phyloP scores from a whole-genome alignment of 768 basidiomycete species.

The Gymnopilus junonius region DNA sequence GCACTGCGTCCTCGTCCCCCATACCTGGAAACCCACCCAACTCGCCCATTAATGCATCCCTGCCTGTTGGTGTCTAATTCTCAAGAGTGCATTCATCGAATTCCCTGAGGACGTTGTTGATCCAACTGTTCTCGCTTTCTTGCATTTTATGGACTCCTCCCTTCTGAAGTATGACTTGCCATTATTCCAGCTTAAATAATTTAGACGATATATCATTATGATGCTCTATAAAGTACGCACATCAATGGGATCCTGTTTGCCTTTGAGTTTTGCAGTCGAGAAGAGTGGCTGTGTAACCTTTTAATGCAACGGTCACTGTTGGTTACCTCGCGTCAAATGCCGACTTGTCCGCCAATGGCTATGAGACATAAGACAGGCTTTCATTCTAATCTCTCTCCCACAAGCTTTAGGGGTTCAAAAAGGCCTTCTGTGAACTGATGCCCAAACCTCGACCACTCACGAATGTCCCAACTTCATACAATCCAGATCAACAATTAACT shows the following conservation, averaged over 20 bases:
- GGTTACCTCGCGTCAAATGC: conserved; percentile 6
- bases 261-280: neutral
- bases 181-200: neutral
- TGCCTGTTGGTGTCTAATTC: conserved; percentile 2
- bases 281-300: neutral
- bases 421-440: conserved; percentile 29
- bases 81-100: neutral
- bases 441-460: conserved; percentile 43
- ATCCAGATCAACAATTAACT: conserved; percentile 47
- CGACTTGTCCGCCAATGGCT: neutral
- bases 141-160: no score
- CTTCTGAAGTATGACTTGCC: no score
- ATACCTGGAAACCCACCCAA: conserved; percentile 24
- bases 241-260: no score
- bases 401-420: neutral
- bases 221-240: no score
- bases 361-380: no score
- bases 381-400: neutral
- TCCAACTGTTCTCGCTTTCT: neutral
- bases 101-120: neutral
- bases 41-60: conserved; percentile 10
- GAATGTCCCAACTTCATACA: conserved; percentile 37
- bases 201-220: neutral
- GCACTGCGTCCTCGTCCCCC: conserved; percentile 13
- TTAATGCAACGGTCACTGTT: neutral